These are phyloP conservation scores for Dichotomocladium elegans DNA, from an alignment of 371 early-diverging fungal species.

Conservation along the genomic window DNA sequence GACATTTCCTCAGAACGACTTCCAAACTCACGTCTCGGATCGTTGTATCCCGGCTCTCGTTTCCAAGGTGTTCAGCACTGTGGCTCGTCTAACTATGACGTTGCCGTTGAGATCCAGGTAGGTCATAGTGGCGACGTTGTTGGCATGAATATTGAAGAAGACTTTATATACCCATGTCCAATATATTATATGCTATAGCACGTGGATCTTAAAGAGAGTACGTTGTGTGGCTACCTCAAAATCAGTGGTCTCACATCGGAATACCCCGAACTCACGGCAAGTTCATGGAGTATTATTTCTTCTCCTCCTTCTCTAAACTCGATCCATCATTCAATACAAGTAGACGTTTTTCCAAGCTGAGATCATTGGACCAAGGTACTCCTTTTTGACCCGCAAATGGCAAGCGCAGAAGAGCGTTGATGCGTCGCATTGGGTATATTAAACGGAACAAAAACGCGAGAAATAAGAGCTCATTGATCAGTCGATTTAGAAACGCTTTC, in stretches of 20 bases:
- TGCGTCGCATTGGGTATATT: conserved; percentile 75
- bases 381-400: conserved; percentile 86
- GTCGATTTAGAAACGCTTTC: conserved; percentile 48
- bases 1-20: conserved; percentile 22
- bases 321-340: not conserved
- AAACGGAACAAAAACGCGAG: not conserved
- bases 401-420: conserved; percentile 77
- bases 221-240: conserved; percentile 69
- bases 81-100: conserved; percentile 59
- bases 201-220: conserved; percentile 65
- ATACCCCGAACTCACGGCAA: conserved; percentile 48
- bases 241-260: conserved; percentile 74
- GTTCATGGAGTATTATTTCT: not conserved
- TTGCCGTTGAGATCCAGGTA: conserved; percentile 71
- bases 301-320: not conserved
- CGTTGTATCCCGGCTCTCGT: conserved; percentile 56
- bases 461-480: not conserved
- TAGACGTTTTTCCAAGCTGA: conserved; percentile 83
- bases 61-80: conserved; percentile 69
- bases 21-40: conserved; percentile 16
- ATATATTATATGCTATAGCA: conserved; percentile 38
- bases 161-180: too few species aligned
- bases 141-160: too few species aligned
- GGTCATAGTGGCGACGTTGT: not conserved
- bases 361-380: conserved; percentile 74